Percentiles rank a stretch among this genome's conserved stretches.
Evolutionary conservation across 2,329 filamentous ascomycete species (phyloP).

Genomic region (Periglandula ipomoeae): DNA sequence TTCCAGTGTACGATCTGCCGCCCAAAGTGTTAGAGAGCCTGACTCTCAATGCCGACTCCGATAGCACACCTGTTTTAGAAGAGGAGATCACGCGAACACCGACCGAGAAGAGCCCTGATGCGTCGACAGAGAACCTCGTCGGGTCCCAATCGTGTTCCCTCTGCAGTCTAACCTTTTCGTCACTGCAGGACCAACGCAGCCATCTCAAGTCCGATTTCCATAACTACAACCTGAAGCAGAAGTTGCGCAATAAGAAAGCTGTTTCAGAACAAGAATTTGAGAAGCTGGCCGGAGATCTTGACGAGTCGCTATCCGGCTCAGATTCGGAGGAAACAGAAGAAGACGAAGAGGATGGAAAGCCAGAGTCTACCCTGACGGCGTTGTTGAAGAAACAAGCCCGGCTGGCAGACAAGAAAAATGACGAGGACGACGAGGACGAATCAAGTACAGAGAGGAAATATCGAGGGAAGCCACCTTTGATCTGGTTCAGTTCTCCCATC

Average conservation of each 20-base stretch:
- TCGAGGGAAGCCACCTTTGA: conserved; percentile 60
- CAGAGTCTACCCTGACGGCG: conserved; percentile 63
- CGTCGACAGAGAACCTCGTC: conserved; percentile 29
- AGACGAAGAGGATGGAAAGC: conserved; percentile 46
- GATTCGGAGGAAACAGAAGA: conserved; percentile 60
- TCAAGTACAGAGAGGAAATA: conserved; percentile 35
- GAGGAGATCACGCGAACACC: conserved; percentile 16
- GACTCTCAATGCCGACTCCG: conserved; percentile 32
- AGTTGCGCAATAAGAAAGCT: conserved; percentile 61
- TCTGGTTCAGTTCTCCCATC: conserved; percentile 76
- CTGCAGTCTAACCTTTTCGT: conserved; percentile 63
- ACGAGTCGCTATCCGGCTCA: conserved; percentile 89
- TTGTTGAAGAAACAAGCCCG: conserved; percentile 78
- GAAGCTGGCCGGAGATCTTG: conserved; percentile 71
- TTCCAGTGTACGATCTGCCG: conserved; percentile 72
- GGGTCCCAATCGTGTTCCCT: conserved; percentile 72
- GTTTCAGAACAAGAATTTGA: conserved; percentile 81
- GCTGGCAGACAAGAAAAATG: conserved; percentile 43
- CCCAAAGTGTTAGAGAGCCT: conserved; percentile 62
- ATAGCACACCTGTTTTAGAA: conserved; percentile 15
- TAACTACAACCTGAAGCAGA: conserved; percentile 90
- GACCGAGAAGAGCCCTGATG: conserved; percentile 14
- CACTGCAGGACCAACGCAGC: conserved; percentile 69
- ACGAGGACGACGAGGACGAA: conserved; percentile 38
- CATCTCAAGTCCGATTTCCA: conserved; percentile 90